phyloP scores from a whole-genome alignment of 306 rosid species.

The Trichosanthes cucumerina region DNA sequence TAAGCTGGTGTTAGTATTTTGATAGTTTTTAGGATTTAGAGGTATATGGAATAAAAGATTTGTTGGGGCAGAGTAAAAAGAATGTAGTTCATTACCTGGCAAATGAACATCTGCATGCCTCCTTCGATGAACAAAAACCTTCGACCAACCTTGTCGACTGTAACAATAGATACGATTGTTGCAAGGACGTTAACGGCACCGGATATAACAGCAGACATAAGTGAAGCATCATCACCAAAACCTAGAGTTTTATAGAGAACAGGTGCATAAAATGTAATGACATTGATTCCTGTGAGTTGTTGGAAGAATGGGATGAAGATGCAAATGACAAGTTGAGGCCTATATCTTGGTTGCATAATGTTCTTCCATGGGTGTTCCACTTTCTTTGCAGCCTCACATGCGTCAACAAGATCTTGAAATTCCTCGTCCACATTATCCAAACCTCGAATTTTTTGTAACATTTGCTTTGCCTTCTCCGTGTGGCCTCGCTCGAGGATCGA shows the following conservation, averaged over 20 bases:
- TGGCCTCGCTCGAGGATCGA: constrained; percentile 34
- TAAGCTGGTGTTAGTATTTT: background rate
- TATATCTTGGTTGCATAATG: constrained; percentile 13
- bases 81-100: constrained; percentile 8
- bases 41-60: background rate
- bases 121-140: constrained; percentile 29
- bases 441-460: constrained; percentile 28
- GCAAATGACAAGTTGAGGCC: constrained; percentile 35
- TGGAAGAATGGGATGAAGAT: constrained; percentile 19
- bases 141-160: constrained; percentile 30
- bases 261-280: constrained; percentile 33
- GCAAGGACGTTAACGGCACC: constrained; percentile 25
- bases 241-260: constrained; percentile 32
- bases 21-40: background rate
- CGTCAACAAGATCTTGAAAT: constrained; percentile 24
- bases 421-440: constrained; percentile 18
- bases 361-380: constrained; percentile 28
- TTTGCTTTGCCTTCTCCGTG: constrained; percentile 19
- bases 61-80: background rate
- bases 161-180: constrained; percentile 23
- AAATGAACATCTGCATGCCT: constrained; percentile 27
- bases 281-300: constrained; percentile 28
- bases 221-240: constrained; percentile 25
- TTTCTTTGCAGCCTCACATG: constrained; percentile 24
- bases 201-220: constrained; percentile 29